Conservation (phyloP, 768 basidiomycete genomes). For the Exsudoporus frostii region DNA sequence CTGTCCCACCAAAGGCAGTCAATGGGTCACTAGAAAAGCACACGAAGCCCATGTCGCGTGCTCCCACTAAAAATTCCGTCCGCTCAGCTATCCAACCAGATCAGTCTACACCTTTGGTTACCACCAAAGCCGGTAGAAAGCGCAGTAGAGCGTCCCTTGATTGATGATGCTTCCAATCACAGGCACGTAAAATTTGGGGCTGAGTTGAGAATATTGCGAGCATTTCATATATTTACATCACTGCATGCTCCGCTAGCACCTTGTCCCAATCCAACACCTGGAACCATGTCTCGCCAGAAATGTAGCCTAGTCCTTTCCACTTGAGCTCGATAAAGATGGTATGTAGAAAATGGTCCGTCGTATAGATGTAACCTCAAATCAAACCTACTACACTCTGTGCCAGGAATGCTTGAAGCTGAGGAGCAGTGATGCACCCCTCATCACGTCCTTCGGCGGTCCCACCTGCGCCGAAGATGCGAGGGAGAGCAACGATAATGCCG, state of each 20-base stretch:
- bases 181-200: conserved; percentile 13
- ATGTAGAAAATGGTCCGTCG: conserved; percentile 20
- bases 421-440: conserved; percentile 28
- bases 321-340: conserved; percentile 19
- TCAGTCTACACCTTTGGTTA: conserved; percentile 9
- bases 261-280: conserved; percentile 25
- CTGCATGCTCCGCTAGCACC: conserved; percentile 25
- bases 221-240: conserved; percentile 30
- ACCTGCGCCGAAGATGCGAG: conserved; percentile 16
- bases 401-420: conserved; percentile 30
- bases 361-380: conserved; percentile 19
- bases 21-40: conserved; percentile 17
- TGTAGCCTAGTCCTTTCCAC: conserved; percentile 28
- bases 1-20: conserved; percentile 7
- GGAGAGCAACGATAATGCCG: conserved; percentile 32
- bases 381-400: conserved; percentile 20
- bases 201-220: conserved; percentile 21
- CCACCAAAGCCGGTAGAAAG: conserved; percentile 30
- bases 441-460: conserved; percentile 20
- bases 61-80: conserved; percentile 19
- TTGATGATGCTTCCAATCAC: conserved; percentile 18
- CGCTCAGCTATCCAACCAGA: conserved; percentile 15
- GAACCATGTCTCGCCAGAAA: conserved; percentile 19
- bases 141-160: conserved; percentile 31
- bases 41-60: conserved; percentile 9